phyloP scores from a whole-genome alignment of 2,329 filamentous ascomycete species.

The Xylariaceae sp. region DNA sequence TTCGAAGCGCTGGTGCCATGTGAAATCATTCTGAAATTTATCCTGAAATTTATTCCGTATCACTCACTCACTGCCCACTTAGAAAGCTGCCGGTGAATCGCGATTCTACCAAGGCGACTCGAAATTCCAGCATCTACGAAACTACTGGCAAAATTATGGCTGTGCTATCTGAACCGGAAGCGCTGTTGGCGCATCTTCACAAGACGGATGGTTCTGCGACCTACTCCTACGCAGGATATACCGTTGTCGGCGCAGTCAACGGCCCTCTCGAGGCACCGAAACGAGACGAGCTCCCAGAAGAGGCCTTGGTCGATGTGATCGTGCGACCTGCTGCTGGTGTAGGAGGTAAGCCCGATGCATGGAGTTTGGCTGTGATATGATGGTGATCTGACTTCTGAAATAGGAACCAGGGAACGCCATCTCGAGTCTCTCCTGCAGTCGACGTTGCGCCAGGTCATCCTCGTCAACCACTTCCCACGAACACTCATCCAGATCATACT shows the following conservation, averaged over 20 bases:
- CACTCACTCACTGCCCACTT: neutral
- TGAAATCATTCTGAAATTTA: neutral
- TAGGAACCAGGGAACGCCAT: conserved; percentile 70
- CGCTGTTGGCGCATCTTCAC: conserved; percentile 54
- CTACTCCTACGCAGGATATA: conserved; percentile 70
- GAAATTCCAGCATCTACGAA: neutral
- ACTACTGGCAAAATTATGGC: conserved; percentile 37
- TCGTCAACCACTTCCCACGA: conserved; percentile 69
- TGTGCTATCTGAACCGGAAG: conserved; percentile 44
- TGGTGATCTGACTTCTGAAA: conserved; percentile 12
- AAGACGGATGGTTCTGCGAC: conserved; percentile 76
- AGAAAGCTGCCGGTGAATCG: neutral
- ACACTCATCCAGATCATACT: conserved; percentile 75
- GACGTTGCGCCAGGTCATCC: conserved; percentile 67
- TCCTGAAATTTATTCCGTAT: too few species aligned
- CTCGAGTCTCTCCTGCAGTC: conserved; percentile 71
- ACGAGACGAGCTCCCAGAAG: conserved; percentile 85
- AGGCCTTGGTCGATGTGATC: conserved; percentile 84
- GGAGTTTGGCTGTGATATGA: conserved; percentile 20
- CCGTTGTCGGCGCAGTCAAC: conserved; percentile 80
- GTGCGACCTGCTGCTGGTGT: conserved; percentile 81
- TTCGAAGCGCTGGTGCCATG: neutral
- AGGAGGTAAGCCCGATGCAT: conserved; percentile 54
- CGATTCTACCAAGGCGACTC: neutral
- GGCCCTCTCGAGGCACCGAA: conserved; percentile 86